phyloP scores from a whole-genome alignment of 2,329 filamentous ascomycete genomes.

The Aspergillus sojae region DNA sequence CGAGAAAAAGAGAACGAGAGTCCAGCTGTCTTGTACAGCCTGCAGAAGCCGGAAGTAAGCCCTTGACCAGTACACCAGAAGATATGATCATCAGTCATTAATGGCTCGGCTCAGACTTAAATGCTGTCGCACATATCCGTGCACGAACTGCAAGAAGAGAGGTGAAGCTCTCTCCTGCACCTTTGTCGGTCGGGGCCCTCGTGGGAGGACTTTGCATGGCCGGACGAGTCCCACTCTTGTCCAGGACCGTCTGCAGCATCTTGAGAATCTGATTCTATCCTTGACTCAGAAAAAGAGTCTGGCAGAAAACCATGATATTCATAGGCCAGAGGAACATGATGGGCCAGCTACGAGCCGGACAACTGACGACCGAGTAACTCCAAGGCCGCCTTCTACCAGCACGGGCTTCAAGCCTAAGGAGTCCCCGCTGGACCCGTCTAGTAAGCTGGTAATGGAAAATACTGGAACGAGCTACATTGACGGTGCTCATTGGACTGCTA shows the following conservation, averaged over 20 bases:
- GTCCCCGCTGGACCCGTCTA: conserved; percentile 26
- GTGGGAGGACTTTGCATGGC: conserved; percentile 30
- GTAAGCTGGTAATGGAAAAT: conserved; percentile 35
- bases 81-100: not conserved
- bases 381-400: conserved; percentile 15
- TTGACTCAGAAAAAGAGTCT: conserved; percentile 33
- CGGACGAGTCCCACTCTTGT: conserved; percentile 32
- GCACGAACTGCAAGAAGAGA: conserved; percentile 37
- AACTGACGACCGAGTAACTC: not conserved
- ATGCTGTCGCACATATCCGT: conserved; percentile 40
- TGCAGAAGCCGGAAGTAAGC: conserved; percentile 40
- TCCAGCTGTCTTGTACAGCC: conserved; percentile 43
- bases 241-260: conserved; percentile 39
- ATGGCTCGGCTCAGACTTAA: conserved; percentile 29
- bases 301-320: conserved; percentile 5
- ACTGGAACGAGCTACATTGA: conserved; percentile 40
- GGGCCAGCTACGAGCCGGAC: not conserved
- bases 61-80: not conserved
- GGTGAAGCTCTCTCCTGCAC: conserved; percentile 35
- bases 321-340: conserved; percentile 1
- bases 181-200: conserved; percentile 39
- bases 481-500: conserved; percentile 40
- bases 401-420: conserved; percentile 15
- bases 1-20: conserved; percentile 37
- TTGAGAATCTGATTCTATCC: conserved; percentile 41